These are phyloP conservation scores for Fusarium luffae DNA, from an alignment of 2,329 filamentous ascomycete species.

Conservation along the genomic window DNA sequence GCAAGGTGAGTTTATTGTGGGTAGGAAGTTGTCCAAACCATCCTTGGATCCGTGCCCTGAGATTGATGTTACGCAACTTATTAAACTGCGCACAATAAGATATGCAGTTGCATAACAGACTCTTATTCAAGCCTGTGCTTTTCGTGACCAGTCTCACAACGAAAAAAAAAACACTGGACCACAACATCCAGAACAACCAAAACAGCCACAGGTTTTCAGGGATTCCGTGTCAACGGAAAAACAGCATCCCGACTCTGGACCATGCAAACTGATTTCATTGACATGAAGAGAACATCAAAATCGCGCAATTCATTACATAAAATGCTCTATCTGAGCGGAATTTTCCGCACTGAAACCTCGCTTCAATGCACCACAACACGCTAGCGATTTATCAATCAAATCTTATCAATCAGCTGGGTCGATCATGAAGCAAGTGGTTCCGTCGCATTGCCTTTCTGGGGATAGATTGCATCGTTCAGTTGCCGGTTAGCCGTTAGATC, in stretches of 20 bases:
- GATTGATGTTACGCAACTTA: background rate
- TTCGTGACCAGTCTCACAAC: background rate
- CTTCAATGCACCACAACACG: background rate
- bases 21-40: no score
- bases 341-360: background rate
- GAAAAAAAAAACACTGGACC: background rate
- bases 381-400: constrained; percentile 5
- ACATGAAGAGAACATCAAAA: background rate
- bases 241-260: background rate
- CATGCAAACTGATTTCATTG: background rate
- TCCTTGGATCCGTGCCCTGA: background rate
- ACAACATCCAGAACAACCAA: background rate
- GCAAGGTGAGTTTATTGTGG: background rate
- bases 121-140: no score
- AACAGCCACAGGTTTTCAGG: background rate
- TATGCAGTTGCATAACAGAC: background rate
- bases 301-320: background rate
- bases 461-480: background rate
- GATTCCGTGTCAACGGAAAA: rapidly evolving
- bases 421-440: background rate
- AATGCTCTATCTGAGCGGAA: background rate
- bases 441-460: background rate
- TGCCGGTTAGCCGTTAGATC: background rate
- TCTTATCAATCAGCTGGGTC: constrained; percentile 8
- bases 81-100: background rate